Conservation (phyloP, 768 basidiomycete species). For the Leccinum rimulosum region DNA sequence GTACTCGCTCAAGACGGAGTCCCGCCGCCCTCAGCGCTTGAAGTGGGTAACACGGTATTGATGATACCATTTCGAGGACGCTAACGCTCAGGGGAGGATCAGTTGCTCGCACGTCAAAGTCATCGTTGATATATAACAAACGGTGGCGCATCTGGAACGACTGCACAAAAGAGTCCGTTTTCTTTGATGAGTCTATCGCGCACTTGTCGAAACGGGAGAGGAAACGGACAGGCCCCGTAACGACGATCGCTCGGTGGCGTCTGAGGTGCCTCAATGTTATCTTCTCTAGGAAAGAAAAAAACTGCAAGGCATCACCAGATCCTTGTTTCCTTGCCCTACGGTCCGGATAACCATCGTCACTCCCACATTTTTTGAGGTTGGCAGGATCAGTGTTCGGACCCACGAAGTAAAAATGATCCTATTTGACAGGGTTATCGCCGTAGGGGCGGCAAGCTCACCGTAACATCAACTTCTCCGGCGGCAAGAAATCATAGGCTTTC, state of each 20-base stretch:
- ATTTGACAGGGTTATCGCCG: constrained; percentile 7
- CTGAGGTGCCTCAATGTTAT: constrained; percentile 10
- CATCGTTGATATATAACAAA: not conserved
- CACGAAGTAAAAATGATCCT: constrained; percentile 50
- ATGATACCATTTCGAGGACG: constrained; percentile 58
- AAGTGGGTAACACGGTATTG: constrained; percentile 52
- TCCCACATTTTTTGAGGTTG: constrained; percentile 31
- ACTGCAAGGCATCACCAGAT: constrained; percentile 33
- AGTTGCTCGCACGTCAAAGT: not conserved
- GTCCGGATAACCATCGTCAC: constrained; percentile 46
- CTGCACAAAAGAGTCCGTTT: constrained; percentile 44
- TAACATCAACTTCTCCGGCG: constrained; percentile 45
- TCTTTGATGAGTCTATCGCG: constrained; percentile 57
- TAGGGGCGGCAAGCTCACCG: constrained; percentile 23
- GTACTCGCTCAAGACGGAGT: constrained; percentile 45
- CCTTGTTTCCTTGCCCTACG: constrained; percentile 42
- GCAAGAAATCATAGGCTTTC: constrained; percentile 44
- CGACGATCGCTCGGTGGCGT: constrained; percentile 28
- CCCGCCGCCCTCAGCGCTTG: constrained; percentile 46
- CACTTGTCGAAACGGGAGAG: constrained; percentile 58
- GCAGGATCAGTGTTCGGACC: constrained; percentile 50
- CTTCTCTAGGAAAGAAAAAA: not conserved
- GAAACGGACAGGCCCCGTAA: constrained; percentile 41
- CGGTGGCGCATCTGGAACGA: constrained; percentile 44
- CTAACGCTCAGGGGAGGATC: constrained; percentile 47